Evolutionary conservation across 768 basidiomycete genomes (phyloP).

Genomic region (Lactarius trivialis): DNA sequence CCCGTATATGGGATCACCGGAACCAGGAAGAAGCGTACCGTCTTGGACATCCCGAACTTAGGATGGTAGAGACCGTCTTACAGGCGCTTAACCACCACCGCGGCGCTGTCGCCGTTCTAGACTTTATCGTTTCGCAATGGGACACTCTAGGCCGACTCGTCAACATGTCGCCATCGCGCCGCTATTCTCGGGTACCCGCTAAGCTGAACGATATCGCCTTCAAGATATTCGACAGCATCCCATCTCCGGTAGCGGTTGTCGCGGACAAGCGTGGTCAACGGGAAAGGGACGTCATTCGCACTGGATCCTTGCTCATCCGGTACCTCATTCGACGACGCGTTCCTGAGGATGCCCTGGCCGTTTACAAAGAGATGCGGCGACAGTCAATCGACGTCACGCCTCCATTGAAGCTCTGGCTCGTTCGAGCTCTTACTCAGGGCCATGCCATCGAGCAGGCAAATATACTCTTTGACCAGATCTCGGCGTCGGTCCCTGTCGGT

Average conservation of each 20-base stretch:
- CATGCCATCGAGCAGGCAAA: constrained; percentile 38
- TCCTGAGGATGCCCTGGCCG: constrained; percentile 21
- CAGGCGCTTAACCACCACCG: constrained; percentile 10
- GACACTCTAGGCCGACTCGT: constrained; percentile 6
- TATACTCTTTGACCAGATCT: constrained; percentile 35
- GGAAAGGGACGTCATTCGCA: neutral
- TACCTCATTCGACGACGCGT: constrained; percentile 14
- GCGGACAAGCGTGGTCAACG: constrained; percentile 1
- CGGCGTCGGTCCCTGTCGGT: constrained; percentile 19
- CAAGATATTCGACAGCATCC: constrained; percentile 13
- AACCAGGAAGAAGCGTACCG: neutral
- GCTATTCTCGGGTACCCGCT: neutral
- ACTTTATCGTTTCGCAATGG: constrained; percentile 18
- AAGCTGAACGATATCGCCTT: constrained; percentile 5
- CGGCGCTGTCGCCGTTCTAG: constrained; percentile 15
- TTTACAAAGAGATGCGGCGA: constrained; percentile 17
- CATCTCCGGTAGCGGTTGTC: constrained; percentile 8
- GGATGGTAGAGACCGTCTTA: constrained; percentile 14
- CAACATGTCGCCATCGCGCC: constrained; percentile 1
- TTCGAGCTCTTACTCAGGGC: constrained; percentile 15
- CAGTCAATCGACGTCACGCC: constrained; percentile 3
- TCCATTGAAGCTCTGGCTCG: constrained; percentile 11
- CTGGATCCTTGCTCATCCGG: constrained; percentile 14
- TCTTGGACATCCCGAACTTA: neutral
- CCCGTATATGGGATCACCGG: neutral